Conservation (phyloP, 1,139 yeast genomes). For the Wickerhamiella pararugosa region DNA sequence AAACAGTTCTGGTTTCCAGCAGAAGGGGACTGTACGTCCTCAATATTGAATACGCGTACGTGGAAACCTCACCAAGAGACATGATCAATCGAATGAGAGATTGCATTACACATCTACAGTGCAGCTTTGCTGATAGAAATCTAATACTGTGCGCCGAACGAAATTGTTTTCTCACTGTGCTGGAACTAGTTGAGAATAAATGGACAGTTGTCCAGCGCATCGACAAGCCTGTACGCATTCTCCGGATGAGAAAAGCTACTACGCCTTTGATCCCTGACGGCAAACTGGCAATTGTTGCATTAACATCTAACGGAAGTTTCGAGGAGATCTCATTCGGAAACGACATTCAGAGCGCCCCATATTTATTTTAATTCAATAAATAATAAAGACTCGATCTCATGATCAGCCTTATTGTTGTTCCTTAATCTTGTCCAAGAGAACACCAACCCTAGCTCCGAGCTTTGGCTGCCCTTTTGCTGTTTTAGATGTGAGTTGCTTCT, state of each 20-base stretch:
- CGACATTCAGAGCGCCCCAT: not conserved
- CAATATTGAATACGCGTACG: not conserved
- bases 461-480: slow-evolving; percentile 74
- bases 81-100: slow-evolving; percentile 4
- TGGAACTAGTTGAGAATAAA: not conserved
- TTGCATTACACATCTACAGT: not conserved
- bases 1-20: not conserved
- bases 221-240: not conserved
- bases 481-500: slow-evolving; percentile 36
- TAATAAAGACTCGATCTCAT: not conserved
- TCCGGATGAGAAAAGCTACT: not conserved
- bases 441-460: slow-evolving; percentile 80
- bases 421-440: slow-evolving; percentile 62
- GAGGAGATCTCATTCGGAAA: not conserved
- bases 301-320: slow-evolving; percentile 4
- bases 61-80: not conserved
- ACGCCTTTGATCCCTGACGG: not conserved
- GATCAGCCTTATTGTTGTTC: slow-evolving; percentile 11
- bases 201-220: slow-evolving; percentile 2
- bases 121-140: not conserved
- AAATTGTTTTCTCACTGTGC: slow-evolving; percentile 1
- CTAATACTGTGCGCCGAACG: slow-evolving; percentile 2
- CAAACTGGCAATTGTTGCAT: not conserved
- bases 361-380: not conserved
- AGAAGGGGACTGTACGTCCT: not conserved